Percentiles rank a stretch among this genome's conserved stretches.
Conservation (phyloP, 78 protist species). For the Dictyostelium capitatum region DNA sequence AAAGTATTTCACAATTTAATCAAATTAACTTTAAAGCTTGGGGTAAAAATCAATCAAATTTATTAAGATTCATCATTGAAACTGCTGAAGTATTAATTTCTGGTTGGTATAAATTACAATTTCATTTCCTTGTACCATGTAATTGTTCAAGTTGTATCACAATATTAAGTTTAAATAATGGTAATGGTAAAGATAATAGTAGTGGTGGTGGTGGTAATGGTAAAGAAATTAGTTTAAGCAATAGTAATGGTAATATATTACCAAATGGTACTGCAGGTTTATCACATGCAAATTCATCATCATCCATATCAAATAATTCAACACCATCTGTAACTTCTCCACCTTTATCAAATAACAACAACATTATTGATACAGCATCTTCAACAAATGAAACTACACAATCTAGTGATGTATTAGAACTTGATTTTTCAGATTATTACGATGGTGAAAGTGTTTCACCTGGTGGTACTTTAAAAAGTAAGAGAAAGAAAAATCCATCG, state of each 20-base stretch:
- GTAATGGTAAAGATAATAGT: background rate
- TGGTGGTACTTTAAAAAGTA: conserved; percentile 67
- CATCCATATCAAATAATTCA: background rate
- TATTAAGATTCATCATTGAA: conserved; percentile 60
- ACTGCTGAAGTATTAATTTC: conserved; percentile 58
- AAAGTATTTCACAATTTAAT: background rate
- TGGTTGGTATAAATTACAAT: conserved; percentile 74
- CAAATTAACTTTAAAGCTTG: conserved; percentile 41
- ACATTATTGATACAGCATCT: background rate
- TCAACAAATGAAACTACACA: background rate
- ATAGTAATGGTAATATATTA: background rate
- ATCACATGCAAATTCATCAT: background rate
- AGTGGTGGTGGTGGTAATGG: background rate
- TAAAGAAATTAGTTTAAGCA: background rate
- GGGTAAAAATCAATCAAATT: conserved; percentile 49
- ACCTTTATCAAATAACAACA: background rate
- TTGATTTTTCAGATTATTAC: conserved; percentile 38
- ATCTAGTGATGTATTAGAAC: conserved; percentile 7
- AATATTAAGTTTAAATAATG: background rate
- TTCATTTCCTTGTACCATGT: conserved; percentile 71
- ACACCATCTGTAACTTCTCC: conserved; percentile 34
- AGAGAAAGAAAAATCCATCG: conserved; percentile 39
- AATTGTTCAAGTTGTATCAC: conserved; percentile 44
- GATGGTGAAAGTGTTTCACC: conserved; percentile 69
- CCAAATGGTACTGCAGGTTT: background rate